A percentile compares a stretch with the other conserved stretches of the same genome.
Evolutionary conservation across 2,329 filamentous ascomycete genomes (phyloP).

Genomic region (Stagonosporopsis chrysanthemi): DNA sequence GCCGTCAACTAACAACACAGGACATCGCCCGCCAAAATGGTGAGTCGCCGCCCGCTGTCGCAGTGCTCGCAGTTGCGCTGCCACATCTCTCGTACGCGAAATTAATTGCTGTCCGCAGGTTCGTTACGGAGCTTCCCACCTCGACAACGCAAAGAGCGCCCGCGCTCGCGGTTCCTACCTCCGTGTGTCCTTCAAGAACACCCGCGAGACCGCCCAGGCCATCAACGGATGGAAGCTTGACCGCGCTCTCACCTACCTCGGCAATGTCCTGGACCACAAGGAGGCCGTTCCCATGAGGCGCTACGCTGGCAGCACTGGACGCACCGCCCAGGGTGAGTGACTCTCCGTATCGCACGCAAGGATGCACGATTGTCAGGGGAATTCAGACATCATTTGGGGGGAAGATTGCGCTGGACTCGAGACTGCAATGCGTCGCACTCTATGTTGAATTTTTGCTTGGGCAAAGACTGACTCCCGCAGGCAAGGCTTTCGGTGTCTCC

Average conservation of each 20-base stretch:
- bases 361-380: not conserved
- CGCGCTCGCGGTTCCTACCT: slow-evolving; percentile 98
- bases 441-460: slow-evolving; percentile 7
- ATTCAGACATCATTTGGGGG: slow-evolving; percentile 2
- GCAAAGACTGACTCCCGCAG: slow-evolving; percentile 59
- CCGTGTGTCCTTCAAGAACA: slow-evolving; percentile 99
- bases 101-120: slow-evolving; percentile 44
- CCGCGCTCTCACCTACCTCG: slow-evolving; percentile 94
- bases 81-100: slow-evolving; percentile 22
- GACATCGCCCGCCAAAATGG: slow-evolving; percentile 53
- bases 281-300: slow-evolving; percentile 98
- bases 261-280: slow-evolving; percentile 96
- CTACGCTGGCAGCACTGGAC: slow-evolving; percentile 94
- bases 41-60: slow-evolving; percentile 35
- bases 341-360: slow-evolving; percentile 7
- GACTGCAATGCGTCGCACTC: slow-evolving; percentile 1
- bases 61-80: slow-evolving; percentile 1
- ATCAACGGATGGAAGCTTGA: slow-evolving; percentile 99
- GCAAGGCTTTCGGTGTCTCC: slow-evolving; percentile 98
- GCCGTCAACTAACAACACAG: slow-evolving; percentile 39
- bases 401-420: not conserved
- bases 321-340: slow-evolving; percentile 94
- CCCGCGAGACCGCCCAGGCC: slow-evolving; percentile 97
- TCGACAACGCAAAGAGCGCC: slow-evolving; percentile 70
- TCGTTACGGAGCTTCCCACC: slow-evolving; percentile 49